Conservation (phyloP, 2,329 filamentous ascomycete genomes). For the Cytospora leucostoma region DNA sequence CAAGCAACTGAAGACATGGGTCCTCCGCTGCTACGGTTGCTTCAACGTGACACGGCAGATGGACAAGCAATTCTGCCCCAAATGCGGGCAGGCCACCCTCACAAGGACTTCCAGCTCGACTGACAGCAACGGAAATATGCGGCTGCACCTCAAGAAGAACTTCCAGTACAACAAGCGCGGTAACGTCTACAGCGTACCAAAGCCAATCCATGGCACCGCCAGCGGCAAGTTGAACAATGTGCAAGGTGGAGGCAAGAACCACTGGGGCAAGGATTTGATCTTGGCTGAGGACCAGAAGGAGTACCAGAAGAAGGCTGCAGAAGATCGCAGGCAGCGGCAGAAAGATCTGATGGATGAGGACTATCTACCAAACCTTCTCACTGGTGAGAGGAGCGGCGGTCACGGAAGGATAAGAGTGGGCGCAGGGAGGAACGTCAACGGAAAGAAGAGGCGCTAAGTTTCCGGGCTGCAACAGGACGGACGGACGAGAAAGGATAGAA, state of each 20-base stretch:
- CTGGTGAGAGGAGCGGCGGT: conserved; percentile 67
- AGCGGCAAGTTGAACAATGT: conserved; percentile 70
- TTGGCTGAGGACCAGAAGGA: conserved; percentile 96
- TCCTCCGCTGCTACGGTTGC: conserved; percentile 91
- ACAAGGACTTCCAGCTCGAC: conserved; percentile 85
- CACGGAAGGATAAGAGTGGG: conserved; percentile 77
- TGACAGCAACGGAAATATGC: conserved; percentile 76
- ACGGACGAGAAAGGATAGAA: background rate
- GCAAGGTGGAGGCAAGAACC: conserved; percentile 74
- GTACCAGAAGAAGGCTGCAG: conserved; percentile 65
- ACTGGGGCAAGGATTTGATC: conserved; percentile 84
- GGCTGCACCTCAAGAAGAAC: conserved; percentile 85
- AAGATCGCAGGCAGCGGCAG: conserved; percentile 67
- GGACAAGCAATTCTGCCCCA: conserved; percentile 86
- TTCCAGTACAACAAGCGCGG: conserved; percentile 96
- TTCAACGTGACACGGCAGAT: conserved; percentile 84
- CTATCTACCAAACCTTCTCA: conserved; percentile 82
- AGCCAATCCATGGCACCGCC: conserved; percentile 77
- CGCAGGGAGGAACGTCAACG: conserved; percentile 84
- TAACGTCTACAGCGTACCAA: conserved; percentile 90
- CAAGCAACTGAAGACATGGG: conserved; percentile 81
- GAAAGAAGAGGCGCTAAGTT: conserved; percentile 60
- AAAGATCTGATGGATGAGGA: conserved; percentile 94
- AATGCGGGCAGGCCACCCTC: conserved; percentile 85
- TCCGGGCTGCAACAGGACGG: background rate